Evolutionary conservation across 2,329 filamentous ascomycete species (phyloP).

Genomic region (Trichoderma sp.): DNA sequence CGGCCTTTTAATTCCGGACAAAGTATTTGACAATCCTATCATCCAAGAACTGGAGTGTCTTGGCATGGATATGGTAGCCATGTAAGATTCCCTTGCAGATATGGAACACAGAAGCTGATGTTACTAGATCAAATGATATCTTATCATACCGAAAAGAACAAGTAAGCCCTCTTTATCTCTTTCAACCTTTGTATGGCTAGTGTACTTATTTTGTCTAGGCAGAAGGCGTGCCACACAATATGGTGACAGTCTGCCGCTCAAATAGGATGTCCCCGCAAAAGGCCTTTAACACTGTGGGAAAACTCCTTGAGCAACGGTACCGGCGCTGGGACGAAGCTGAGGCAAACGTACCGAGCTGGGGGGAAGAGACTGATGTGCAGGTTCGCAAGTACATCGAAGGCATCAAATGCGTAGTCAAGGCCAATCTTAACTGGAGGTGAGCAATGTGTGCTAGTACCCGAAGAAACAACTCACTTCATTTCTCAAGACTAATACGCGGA

Average conservation of each 20-base stretch:
- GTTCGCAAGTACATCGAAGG: constrained; percentile 30
- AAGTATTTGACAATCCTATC: constrained; percentile 28
- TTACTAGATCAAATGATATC: constrained; percentile 30
- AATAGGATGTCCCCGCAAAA: constrained; percentile 28
- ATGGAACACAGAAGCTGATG: neutral
- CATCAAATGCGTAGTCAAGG: constrained; percentile 31
- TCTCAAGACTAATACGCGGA: neutral
- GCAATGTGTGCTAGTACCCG: neutral
- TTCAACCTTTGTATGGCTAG: neutral
- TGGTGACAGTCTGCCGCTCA: constrained; percentile 28
- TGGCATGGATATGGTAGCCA: constrained; percentile 31
- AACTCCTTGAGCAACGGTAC: constrained; percentile 28
- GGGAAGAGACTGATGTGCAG: constrained; percentile 15
- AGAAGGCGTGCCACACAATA: constrained; percentile 31
- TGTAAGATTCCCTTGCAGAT: constrained; percentile 22
- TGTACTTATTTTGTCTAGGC: neutral
- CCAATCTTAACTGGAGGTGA: constrained; percentile 29
- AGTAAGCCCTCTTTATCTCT: constrained; percentile 8
- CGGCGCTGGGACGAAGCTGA: constrained; percentile 28
- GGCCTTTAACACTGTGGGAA: constrained; percentile 30
- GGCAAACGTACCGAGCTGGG: constrained; percentile 25
- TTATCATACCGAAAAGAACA: constrained; percentile 32
- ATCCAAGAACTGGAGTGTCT: constrained; percentile 30
- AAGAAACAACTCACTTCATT: neutral
- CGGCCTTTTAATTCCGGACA: constrained; percentile 27